A percentile compares a stretch with the other conserved stretches of the same genome.
phyloP scores from a whole-genome alignment of 208 protist species.

The Trypanosoma melophagium region DNA sequence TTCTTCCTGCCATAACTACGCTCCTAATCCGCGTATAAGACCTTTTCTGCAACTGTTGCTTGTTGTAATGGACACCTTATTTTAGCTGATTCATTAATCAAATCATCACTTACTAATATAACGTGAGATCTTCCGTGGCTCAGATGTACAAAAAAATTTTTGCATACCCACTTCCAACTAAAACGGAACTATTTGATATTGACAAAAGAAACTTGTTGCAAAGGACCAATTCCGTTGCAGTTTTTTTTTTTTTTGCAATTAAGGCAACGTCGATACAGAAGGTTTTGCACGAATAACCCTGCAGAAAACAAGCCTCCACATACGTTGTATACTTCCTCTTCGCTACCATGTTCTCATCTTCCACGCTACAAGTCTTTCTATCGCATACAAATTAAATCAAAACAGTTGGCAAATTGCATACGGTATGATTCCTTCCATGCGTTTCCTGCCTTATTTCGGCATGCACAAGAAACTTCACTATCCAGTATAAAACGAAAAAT shows the following conservation, averaged over 20 bases:
- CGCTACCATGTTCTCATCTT: neutral
- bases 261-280: neutral
- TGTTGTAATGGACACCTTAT: neutral
- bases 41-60: conserved; percentile 1
- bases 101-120: neutral
- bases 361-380: neutral
- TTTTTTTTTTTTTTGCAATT: neutral
- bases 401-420: neutral
- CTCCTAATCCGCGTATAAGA: neutral
- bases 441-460: neutral
- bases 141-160: neutral
- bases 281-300: neutral
- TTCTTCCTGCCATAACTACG: neutral
- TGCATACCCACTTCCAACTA: neutral
- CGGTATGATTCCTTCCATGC: neutral
- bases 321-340: neutral
- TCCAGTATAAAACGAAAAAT: too few species aligned
- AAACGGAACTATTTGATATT: neutral
- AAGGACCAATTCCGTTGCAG: neutral
- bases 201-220: neutral
- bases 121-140: neutral
- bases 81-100: neutral
- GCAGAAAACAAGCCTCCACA: neutral
- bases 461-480: neutral
- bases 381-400: neutral